Base-by-base conservation (phyloP, 2,329 filamentous ascomycete genomes). In the Aureobasidium vineae region DNA sequence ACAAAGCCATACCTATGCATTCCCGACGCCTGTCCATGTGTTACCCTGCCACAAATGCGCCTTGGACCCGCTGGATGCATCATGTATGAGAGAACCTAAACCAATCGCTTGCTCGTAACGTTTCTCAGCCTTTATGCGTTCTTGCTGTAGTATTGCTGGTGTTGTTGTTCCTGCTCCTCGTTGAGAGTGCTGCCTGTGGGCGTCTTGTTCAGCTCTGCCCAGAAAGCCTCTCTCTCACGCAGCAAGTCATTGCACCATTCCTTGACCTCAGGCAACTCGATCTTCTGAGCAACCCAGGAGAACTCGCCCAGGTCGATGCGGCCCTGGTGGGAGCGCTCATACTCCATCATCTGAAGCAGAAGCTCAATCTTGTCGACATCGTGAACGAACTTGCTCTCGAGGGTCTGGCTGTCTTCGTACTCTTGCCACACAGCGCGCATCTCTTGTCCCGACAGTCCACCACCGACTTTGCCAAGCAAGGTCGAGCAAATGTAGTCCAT, bases 281-380 rank as follows among this genome's bases (percentile, higher is more conserved):
- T 89, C 72, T 85, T 86, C 54, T 81, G 83, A 10, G 90, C 86
- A 2, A 97, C 95, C 74, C 90, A 89, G 0, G 87, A 85, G 72
- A 99, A 98, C 80, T 99, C 95, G 63, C 89, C 86, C 60, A 99
- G 80, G 76, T 98, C 92, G 45, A 92, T 77, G 69, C 80, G 79
- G 33, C 86, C 86, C 65, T 87, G 79, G 59, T 86, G 82, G 15
- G 83, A 80, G 72, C 90, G 88, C 84, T 99, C 95, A 75, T 99
- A 99, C 78, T 99, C 95, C 36, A 96, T 82, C 90, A 97, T 97
- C 81, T 99, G 95, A 74, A 96, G 80, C 68, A 99, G 79, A 70
- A 99, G 81, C 80, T 99, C 95, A 77, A 99, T 88, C 87, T 98
- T 98, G 79, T 99, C 95, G 67, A 99, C 86, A 76, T 99, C 95